These are phyloP conservation scores for Stephania cephalantha DNA, from an alignment of 164 flowering plant genomes.

Conservation along the genomic window DNA sequence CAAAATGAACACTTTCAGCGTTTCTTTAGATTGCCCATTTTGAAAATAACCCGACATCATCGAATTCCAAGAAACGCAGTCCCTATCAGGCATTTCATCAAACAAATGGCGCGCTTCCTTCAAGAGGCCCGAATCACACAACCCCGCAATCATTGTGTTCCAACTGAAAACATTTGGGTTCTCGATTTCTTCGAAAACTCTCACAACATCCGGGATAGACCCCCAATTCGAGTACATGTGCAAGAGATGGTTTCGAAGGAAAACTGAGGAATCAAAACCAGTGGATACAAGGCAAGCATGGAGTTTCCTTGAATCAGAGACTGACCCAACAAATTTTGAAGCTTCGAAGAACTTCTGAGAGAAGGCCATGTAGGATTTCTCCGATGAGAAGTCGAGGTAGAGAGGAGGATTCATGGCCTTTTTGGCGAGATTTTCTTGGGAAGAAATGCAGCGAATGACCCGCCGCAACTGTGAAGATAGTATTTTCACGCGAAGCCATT, in stretches of 20 bases:
- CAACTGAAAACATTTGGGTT: conserved; percentile 7
- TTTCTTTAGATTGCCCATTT: conserved; percentile 5
- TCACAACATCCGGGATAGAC: neutral
- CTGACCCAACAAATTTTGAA: neutral
- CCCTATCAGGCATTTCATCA: conserved; percentile 5
- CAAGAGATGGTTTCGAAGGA: conserved; percentile 7
- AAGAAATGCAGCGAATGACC: neutral
- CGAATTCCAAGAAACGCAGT: conserved; percentile 11
- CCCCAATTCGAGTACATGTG: conserved; percentile 9
- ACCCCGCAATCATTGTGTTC: conserved; percentile 11
- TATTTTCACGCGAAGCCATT: neutral
- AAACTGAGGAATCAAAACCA: neutral
- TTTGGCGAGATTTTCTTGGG: conserved; percentile 5
- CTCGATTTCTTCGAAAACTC: neutral
- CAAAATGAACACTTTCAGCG: conserved; percentile 3
- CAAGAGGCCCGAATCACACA: neutral
- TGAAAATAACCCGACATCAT: conserved; percentile 12
- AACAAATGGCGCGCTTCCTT: neutral
- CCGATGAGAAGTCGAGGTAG: conserved; percentile 2
- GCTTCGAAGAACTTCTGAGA: conserved; percentile 4
- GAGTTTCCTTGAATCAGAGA: conserved; percentile 1
- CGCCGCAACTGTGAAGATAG: neutral
- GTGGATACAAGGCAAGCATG: conserved; percentile 3
- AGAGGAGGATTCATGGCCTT: neutral
- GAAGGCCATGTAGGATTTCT: conserved; percentile 9